These are phyloP conservation scores for Colletotrichum chrysophilum DNA, from an alignment of 2,329 filamentous ascomycete species.

Conservation along the genomic window DNA sequence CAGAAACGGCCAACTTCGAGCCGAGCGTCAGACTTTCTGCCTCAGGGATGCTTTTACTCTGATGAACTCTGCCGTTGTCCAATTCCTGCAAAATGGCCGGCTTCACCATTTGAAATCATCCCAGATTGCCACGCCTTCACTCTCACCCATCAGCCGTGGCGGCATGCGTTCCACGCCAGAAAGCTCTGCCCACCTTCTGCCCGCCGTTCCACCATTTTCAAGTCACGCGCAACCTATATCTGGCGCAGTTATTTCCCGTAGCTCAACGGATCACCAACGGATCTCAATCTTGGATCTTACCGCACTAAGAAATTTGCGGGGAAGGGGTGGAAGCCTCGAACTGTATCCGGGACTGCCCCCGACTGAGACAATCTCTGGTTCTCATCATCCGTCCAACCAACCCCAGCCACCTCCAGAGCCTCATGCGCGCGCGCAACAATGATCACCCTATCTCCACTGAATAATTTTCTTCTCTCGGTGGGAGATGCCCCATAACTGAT, in stretches of 20 bases:
- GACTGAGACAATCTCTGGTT: slow-evolving; percentile 18
- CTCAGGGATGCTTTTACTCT: neutral
- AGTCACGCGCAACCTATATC: neutral
- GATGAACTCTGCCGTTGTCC: neutral
- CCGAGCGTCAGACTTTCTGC: neutral
- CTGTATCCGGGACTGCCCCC: slow-evolving; percentile 10
- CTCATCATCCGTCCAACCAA: neutral
- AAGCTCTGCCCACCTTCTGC: neutral
- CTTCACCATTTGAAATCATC: neutral
- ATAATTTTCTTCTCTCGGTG: neutral
- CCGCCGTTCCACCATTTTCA: neutral
- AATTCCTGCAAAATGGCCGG: neutral
- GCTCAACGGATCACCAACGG: neutral
- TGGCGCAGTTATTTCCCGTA: slow-evolving; percentile 10
- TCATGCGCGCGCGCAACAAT: neutral
- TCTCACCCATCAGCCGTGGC: neutral
- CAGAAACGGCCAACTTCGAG: neutral
- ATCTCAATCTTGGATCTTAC: slow-evolving; percentile 10
- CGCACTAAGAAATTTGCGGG: slow-evolving; percentile 15
- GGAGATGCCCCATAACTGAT: neutral
- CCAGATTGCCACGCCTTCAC: neutral
- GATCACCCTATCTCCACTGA: neutral
- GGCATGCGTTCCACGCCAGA: neutral
- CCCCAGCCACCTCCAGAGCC: neutral
- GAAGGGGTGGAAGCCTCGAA: slow-evolving; percentile 13